phyloP scores from a whole-genome alignment of 305 asterid genomes.

The Ilex paraguariensis region DNA sequence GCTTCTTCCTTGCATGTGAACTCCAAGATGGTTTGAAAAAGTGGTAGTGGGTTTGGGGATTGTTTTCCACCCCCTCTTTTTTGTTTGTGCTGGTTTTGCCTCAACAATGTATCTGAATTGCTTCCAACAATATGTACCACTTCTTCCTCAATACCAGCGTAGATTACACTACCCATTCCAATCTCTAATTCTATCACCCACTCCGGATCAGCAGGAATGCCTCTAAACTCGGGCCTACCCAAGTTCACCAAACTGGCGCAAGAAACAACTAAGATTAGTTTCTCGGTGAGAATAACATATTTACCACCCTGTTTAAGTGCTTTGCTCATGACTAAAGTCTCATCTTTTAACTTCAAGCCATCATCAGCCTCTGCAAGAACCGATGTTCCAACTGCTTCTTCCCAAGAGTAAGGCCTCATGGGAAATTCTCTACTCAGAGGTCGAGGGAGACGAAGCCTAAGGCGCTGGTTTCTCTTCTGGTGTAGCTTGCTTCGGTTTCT shows the following conservation, averaged over 20 bases:
- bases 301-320: slow-evolving; percentile 63
- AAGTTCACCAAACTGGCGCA: slow-evolving; percentile 56
- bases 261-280: slow-evolving; percentile 62
- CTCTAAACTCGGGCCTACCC: slow-evolving; percentile 58
- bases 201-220: slow-evolving; percentile 75
- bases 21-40: slow-evolving; percentile 60
- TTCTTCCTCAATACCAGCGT: slow-evolving; percentile 58
- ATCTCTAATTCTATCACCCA: slow-evolving; percentile 66
- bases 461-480: slow-evolving; percentile 49
- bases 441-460: slow-evolving; percentile 84
- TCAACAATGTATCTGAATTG: slow-evolving; percentile 43
- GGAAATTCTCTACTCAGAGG: slow-evolving; percentile 66
- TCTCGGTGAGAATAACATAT: slow-evolving; percentile 53
- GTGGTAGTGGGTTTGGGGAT: slow-evolving; percentile 52
- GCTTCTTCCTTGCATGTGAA: slow-evolving; percentile 51
- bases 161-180: slow-evolving; percentile 66
- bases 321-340: slow-evolving; percentile 60
- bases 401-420: slow-evolving; percentile 84
- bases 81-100: slow-evolving; percentile 44
- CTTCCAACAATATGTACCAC: slow-evolving; percentile 89
- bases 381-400: slow-evolving; percentile 85
- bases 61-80: slow-evolving; percentile 33
- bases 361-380: slow-evolving; percentile 51
- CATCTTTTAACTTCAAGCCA: slow-evolving; percentile 43
- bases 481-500: slow-evolving; percentile 82